Evolutionary conservation across 148 eudicot species (phyloP), one percentile per base, ranked within the genome.

Genomic region (Rhododendron ovatum): DNA sequence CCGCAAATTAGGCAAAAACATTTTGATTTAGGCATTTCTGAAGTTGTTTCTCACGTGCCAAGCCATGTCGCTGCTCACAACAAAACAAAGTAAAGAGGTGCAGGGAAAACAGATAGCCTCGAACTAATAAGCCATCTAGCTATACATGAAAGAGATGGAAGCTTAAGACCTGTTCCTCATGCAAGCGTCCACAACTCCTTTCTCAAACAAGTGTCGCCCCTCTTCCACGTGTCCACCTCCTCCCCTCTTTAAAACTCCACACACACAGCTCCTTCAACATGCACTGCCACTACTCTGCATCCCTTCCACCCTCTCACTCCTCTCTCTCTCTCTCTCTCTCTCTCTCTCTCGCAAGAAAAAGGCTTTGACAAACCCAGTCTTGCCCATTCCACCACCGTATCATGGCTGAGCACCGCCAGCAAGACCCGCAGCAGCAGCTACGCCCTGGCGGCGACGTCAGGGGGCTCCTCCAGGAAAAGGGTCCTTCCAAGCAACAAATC

Each of bases 401-500:
- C 82, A 88, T 88, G 90, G 86, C 90, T 71, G 88, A 88, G 28
- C 88, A 73, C 84, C 77, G 73, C 83, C 79, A 39, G 48, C 79
- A 6, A 37, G 74, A 53, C 1, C 87, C 51, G 8, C 17, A 43
- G 39, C 9, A 26, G 67, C 88, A 59, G 15, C 88, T 43, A 4
- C 75, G 20, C n/a, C 18, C 39, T 59, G 28, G 81, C 6, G 48
- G 18, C 3, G 37, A 37, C 50, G 0, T 1, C 67, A 81, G 71
- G 61, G 63, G 84, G 41, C 26, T 22, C 79, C 91, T 81, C 69
- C 86, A 50, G 0, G 84, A 79, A 13, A 75, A 48, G 24, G 89
- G 83, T 11, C 91, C 91, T 15, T 87, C 93, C 33, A 81, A 88
- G 35, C 82, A 91, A 28, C 89, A 91, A 75, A 22, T 91, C 24